Evolutionary conservation across 2,329 filamentous ascomycete species (phyloP).

Genomic region (Arthroderma sp.): DNA sequence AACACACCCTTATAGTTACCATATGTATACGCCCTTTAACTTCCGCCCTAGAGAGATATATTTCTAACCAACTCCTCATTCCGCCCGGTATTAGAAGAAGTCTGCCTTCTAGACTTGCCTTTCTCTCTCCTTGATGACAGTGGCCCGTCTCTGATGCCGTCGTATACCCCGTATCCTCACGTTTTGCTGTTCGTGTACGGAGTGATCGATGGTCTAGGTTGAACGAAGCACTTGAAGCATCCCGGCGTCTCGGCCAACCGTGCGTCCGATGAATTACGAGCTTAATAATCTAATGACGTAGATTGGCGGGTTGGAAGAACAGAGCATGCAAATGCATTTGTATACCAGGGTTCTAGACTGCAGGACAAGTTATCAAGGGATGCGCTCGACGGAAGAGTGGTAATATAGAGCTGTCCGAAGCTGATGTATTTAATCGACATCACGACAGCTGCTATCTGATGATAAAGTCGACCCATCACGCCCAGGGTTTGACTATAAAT

Average conservation of each 20-base stretch:
- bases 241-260: background rate
- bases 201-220: too few species aligned
- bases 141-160: background rate
- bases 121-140: too few species aligned
- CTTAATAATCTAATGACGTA: slow-evolving; percentile 4
- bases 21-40: too few species aligned
- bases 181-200: background rate
- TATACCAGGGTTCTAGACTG: too few species aligned
- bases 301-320: background rate
- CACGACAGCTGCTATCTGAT: background rate
- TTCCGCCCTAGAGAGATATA: background rate
- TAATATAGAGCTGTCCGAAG: background rate
- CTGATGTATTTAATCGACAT: too few species aligned
- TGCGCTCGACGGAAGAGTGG: background rate
- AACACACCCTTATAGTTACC: too few species aligned
- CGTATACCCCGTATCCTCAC: background rate
- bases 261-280: background rate
- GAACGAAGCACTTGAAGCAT: background rate
- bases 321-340: background rate
- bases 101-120: background rate
- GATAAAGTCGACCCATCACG: too few species aligned
- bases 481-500: background rate
- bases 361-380: too few species aligned
- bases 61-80: background rate
- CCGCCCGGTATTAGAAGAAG: background rate